These are phyloP conservation scores for Uronychia binucleata DNA, from an alignment of 73 alveolate genomes.

Conservation along the genomic window DNA sequence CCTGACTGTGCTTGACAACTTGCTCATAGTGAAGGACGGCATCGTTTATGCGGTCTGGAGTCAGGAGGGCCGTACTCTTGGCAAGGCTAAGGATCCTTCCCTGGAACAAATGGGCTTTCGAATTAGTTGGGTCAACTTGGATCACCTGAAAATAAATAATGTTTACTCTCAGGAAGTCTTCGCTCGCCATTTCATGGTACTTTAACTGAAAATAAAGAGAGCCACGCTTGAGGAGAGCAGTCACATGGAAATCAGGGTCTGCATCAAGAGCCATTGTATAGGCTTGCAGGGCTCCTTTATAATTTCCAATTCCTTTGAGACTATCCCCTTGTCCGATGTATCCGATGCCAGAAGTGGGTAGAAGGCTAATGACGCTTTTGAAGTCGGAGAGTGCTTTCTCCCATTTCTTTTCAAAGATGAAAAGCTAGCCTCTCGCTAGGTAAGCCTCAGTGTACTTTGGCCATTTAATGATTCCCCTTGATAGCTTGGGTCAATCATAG, in stretches of 20 bases:
- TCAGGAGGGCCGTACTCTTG: slow-evolving; percentile 1
- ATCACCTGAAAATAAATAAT: slow-evolving; percentile 13
- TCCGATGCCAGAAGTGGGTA: slow-evolving; percentile 37
- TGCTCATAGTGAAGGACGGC: slow-evolving; percentile 54
- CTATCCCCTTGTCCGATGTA: slow-evolving; percentile 62
- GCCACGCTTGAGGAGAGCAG: slow-evolving; percentile 30
- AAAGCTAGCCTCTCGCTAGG: slow-evolving; percentile 52
- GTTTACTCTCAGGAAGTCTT: slow-evolving; percentile 22
- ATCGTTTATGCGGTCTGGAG: slow-evolving; percentile 18
- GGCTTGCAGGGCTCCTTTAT: slow-evolving; percentile 35
- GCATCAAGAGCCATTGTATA: slow-evolving; percentile 23
- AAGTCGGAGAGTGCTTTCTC: slow-evolving; percentile 62
- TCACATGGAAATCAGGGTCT: background rate
- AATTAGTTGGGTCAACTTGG: slow-evolving; percentile 37
- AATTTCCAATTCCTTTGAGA: slow-evolving; percentile 45
- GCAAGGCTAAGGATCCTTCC: slow-evolving; percentile 20
- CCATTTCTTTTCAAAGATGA: slow-evolving; percentile 23
- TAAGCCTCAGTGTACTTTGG: slow-evolving; percentile 64
- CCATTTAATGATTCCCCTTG: slow-evolving; percentile 42
- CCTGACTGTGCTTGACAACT: slow-evolving; percentile 54
- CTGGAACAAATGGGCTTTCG: slow-evolving; percentile 49
- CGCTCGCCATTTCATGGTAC: slow-evolving; percentile 20
- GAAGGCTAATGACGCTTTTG: slow-evolving; percentile 18
- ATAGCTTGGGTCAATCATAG: background rate
- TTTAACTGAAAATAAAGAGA: slow-evolving; percentile 11